phyloP scores from a whole-genome alignment of 1,139 yeast species.

The Lodderomyces oxycetoniae region DNA sequence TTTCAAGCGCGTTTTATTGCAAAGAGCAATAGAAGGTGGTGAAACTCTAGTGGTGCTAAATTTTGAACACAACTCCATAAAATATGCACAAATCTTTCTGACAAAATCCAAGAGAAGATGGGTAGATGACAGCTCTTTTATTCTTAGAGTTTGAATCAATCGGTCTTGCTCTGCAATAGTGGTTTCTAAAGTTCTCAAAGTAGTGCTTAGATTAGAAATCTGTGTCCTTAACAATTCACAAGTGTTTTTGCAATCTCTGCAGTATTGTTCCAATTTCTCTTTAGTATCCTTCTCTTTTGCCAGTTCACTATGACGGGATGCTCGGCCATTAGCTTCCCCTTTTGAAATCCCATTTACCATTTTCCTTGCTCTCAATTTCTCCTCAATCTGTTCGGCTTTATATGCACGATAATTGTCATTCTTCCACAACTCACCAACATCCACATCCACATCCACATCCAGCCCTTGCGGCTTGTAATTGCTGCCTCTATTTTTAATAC shows the following conservation, averaged over 20 bases:
- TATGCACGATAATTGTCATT: too few relatives aligned
- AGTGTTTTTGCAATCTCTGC: neutral
- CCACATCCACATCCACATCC: neutral
- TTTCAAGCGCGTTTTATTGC: too few relatives aligned
- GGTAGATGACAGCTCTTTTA: neutral
- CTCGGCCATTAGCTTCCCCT: too few relatives aligned
- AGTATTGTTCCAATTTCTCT: neutral
- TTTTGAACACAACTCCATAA: neutral
- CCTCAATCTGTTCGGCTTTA: too few relatives aligned
- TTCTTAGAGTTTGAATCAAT: neutral
- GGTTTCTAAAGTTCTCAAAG: constrained; percentile 3
- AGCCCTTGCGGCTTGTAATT: neutral
- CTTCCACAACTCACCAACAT: neutral
- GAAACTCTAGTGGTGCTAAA: too few relatives aligned
- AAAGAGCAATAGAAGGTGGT: too few relatives aligned
- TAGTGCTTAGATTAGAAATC: neutral
- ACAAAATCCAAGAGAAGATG: too few relatives aligned
- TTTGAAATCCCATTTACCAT: too few relatives aligned
- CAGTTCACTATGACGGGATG: too few relatives aligned
- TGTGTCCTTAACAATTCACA: neutral
- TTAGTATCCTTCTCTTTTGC: too few relatives aligned
- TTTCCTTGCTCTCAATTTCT: too few relatives aligned
- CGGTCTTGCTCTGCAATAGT: constrained; percentile 5
- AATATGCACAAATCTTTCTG: neutral
- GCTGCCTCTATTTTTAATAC: neutral